Conservation (phyloP, 2,329 filamentous ascomycete species). For the Fusarium domesticum region DNA sequence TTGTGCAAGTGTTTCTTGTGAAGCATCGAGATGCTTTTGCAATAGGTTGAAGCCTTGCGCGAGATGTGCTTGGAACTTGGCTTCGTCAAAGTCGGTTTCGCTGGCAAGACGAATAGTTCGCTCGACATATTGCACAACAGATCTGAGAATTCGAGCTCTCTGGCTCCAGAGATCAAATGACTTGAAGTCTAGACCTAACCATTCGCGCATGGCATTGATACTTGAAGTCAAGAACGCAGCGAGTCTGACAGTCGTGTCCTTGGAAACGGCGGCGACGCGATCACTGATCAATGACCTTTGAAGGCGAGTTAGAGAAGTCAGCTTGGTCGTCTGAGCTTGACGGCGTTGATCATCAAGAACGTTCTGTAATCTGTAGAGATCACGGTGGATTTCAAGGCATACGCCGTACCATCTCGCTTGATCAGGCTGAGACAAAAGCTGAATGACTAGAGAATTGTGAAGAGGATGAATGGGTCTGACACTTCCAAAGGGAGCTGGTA, state of each 20-base stretch:
- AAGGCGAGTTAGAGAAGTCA: slow-evolving; percentile 56
- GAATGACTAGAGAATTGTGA: slow-evolving; percentile 54
- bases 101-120: slow-evolving; percentile 50
- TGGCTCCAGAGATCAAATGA: slow-evolving; percentile 34
- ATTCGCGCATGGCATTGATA: slow-evolving; percentile 42
- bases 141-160: slow-evolving; percentile 33
- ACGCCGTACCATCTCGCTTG: slow-evolving; percentile 48
- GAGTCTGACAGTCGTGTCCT: slow-evolving; percentile 58
- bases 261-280: slow-evolving; percentile 54
- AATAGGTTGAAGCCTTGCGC: slow-evolving; percentile 48
- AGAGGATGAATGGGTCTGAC: slow-evolving; percentile 56
- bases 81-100: slow-evolving; percentile 54
- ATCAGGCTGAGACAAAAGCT: slow-evolving; percentile 39
- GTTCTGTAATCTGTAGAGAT: slow-evolving; percentile 42
- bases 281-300: slow-evolving; percentile 57
- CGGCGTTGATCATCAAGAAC: slow-evolving; percentile 42
- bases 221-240: slow-evolving; percentile 48
- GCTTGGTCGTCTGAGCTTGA: slow-evolving; percentile 44
- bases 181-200: slow-evolving; percentile 37
- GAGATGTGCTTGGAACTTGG: slow-evolving; percentile 62
- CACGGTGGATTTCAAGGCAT: slow-evolving; percentile 50
- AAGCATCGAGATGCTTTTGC: slow-evolving; percentile 30
- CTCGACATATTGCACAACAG: slow-evolving; percentile 52
- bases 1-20: slow-evolving; percentile 26
- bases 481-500: slow-evolving; percentile 26